Conservation (phyloP, 2,329 filamentous ascomycete genomes). For the Penicillium digitatum region DNA sequence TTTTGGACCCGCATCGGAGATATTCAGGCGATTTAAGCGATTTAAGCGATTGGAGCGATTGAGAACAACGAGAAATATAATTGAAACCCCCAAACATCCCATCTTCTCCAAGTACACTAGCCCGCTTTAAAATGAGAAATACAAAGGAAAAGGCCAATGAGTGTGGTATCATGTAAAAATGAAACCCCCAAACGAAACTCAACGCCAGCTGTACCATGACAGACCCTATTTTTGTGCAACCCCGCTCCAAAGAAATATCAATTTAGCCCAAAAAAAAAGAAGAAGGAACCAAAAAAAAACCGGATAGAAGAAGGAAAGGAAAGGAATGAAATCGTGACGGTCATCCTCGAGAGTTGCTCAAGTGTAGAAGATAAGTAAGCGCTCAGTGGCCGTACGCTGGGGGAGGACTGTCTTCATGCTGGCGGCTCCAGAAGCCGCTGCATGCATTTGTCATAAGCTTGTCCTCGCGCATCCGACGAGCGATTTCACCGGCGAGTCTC, state of each 20-base stretch:
- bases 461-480: conserved; percentile 77
- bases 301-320: conserved; percentile 1
- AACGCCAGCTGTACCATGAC: conserved; percentile 26
- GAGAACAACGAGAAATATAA: not conserved
- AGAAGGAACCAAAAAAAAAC: not conserved
- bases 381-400: conserved; percentile 45
- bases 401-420: conserved; percentile 40
- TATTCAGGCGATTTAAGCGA: not conserved
- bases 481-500: conserved; percentile 88
- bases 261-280: conserved; percentile 4
- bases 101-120: conserved; percentile 8
- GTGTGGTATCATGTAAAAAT: conserved; percentile 32
- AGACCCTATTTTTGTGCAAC: conserved; percentile 26
- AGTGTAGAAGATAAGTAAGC: not conserved
- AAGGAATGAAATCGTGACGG: conserved; percentile 20
- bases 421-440: conserved; percentile 38
- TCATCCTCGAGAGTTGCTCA: conserved; percentile 17
- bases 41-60: not conserved
- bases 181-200: conserved; percentile 14
- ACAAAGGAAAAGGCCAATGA: conserved; percentile 13
- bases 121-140: conserved; percentile 7
- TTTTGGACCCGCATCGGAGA: conserved; percentile 19
- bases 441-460: conserved; percentile 50
- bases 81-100: not conserved
- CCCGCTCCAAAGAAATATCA: conserved; percentile 23